Conservation (phyloP, 371 early-diverging fungal species). For the Circinella minor region DNA sequence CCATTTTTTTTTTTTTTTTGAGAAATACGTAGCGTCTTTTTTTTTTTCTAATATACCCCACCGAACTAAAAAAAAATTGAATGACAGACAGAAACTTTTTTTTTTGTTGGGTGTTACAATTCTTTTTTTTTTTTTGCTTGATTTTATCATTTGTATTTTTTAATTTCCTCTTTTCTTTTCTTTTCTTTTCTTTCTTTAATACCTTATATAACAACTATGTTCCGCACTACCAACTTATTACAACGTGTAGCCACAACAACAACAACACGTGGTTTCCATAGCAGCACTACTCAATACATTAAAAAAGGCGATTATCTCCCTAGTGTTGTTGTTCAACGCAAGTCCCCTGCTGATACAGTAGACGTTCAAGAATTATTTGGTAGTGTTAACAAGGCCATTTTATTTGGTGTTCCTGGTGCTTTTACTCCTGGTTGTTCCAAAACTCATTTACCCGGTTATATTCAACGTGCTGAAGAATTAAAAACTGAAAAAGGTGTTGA, state of each 20-base stretch:
- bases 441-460: slow-evolving; percentile 73
- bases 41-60: no score
- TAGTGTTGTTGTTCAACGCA: slow-evolving; percentile 41
- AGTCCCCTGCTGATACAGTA: slow-evolving; percentile 47
- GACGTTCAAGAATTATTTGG: slow-evolving; percentile 50
- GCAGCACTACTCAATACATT: slow-evolving; percentile 19
- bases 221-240: neutral
- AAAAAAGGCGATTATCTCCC: slow-evolving; percentile 41
- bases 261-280: slow-evolving; percentile 21
- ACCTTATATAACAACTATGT: neutral
- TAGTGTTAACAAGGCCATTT: slow-evolving; percentile 48
- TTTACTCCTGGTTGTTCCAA: slow-evolving; percentile 72
- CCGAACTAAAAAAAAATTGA: no score
- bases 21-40: no score
- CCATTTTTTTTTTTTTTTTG: no score
- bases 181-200: no score
- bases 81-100: no score
- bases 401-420: slow-evolving; percentile 68
- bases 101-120: no score
- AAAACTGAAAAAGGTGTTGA: slow-evolving; percentile 70
- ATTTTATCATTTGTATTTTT: no score
- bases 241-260: neutral
- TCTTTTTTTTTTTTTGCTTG: no score
- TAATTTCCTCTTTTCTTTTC: neutral
- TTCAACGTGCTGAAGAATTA: slow-evolving; percentile 59